Base-by-base conservation (phyloP, 2,329 filamentous ascomycete genomes). In the Sphaerulina musiva region DNA sequence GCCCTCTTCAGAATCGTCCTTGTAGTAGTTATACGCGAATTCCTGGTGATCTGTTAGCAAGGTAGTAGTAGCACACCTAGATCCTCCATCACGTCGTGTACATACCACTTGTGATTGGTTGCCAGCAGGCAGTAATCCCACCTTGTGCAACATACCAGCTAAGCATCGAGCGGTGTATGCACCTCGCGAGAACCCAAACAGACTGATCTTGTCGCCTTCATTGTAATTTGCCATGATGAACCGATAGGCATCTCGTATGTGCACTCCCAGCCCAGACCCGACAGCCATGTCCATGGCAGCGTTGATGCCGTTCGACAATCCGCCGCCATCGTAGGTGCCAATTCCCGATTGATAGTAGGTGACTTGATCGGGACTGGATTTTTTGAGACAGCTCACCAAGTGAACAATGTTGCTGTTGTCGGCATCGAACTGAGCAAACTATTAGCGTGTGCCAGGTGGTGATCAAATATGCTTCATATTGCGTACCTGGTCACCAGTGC, bases 91-190 rank as follows among this genome's bases (percentile, higher is more conserved):
- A 29, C 26, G 26, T 29, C 26, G 26, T 20, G n/a, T 14, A 39
- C 48, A 40, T 34, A 51, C 48, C 9, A 76, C 61, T 53, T 74
- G 73, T 2, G 68, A 64, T 0, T 46, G 61, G 62, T 66, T 75
- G 51, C 57, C 69, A 4, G 66, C 63, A 29, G 67, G 67, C 2
- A 70, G 50, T 2, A 69, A 59, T 5, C 72, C 72, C 26, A 74
- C 72, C 58, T 74, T 74, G 62, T 74, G 72, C 6, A 74, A 62
- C 72, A 74, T 74, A 2, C 71, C 72, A 29, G 70, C 67, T 3
- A 79, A 66, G 51, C 77, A 79, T 3, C 76, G 70, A 12, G 76
- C 76, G 1, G 76, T 79, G 49, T 79, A 79, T 4, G 76, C 73
- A 11, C 59, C 59, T 44, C 57, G 51, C 11, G 45, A 49, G 57